phyloP scores from a whole-genome alignment of 257 asterid genomes.

The Solanum chilense region DNA sequence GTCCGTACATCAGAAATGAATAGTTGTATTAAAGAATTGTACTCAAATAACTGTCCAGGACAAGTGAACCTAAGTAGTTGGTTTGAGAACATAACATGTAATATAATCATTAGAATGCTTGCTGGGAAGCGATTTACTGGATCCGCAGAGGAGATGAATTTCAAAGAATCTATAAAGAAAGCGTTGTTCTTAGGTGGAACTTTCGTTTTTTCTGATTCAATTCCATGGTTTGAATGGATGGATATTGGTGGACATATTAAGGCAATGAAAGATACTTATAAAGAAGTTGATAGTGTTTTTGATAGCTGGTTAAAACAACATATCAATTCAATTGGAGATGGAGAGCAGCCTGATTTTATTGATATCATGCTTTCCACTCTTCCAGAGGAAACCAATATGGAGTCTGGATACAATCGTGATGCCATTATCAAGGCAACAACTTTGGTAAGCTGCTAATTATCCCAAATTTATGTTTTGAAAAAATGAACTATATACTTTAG shows the following conservation, averaged over 20 bases:
- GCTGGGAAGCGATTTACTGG: conserved; percentile 26
- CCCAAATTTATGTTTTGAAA: no score
- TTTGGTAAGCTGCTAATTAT: conserved; percentile 11
- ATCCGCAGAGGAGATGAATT: conserved; percentile 2
- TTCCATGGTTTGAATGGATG: conserved; percentile 48
- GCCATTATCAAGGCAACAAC: conserved; percentile 47
- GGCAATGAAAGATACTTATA: conserved; percentile 24
- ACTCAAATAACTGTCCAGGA: neutral
- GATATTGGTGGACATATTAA: conserved; percentile 48
- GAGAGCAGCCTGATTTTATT: conserved; percentile 22
- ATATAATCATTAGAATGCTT: conserved; percentile 19
- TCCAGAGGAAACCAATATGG: conserved; percentile 1
- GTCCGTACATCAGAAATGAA: neutral
- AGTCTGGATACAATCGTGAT: conserved; percentile 18
- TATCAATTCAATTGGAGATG: neutral
- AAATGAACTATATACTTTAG: no score
- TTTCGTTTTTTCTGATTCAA: conserved; percentile 40
- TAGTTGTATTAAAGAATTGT: conserved; percentile 5
- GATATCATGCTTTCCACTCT: conserved; percentile 40
- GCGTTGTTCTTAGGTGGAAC: conserved; percentile 31
- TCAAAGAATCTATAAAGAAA: conserved; percentile 28
- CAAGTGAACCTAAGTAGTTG: conserved; percentile 9
- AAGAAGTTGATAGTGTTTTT: conserved; percentile 27
- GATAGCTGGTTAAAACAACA: conserved; percentile 39
- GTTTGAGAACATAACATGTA: conserved; percentile 36